These are phyloP conservation scores for Boletus rubropictus DNA, from an alignment of 768 basidiomycete genomes.

Conservation along the genomic window DNA sequence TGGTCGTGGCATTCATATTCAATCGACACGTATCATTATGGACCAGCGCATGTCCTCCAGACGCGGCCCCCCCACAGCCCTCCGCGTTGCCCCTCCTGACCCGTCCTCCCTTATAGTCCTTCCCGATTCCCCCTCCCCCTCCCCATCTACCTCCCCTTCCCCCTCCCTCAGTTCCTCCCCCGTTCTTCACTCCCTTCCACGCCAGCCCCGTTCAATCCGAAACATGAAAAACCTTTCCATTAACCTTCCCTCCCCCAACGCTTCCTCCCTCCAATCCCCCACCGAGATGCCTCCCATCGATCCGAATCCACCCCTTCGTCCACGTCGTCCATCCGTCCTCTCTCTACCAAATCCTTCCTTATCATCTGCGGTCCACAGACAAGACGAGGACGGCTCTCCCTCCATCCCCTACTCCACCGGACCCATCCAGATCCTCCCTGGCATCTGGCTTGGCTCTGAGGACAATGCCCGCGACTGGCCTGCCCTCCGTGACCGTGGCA, in stretches of 20 bases:
- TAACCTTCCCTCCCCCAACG: constrained; percentile 55
- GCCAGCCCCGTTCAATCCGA: constrained; percentile 42
- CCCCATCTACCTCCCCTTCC: not conserved
- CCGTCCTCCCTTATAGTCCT: constrained; percentile 42
- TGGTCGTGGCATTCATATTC: constrained; percentile 31
- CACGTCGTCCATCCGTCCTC: constrained; percentile 62
- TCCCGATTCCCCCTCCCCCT: not conserved
- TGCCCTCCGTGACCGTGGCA: constrained; percentile 61
- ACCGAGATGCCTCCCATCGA: constrained; percentile 31
- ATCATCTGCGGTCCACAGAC: constrained; percentile 53
- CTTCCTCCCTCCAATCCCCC: constrained; percentile 46
- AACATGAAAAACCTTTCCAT: constrained; percentile 79
- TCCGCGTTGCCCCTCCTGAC: constrained; percentile 47
- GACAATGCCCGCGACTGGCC: constrained; percentile 85
- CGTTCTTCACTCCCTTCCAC: constrained; percentile 27
- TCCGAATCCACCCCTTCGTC: constrained; percentile 32
- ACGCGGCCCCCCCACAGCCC: constrained; percentile 36
- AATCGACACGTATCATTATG: constrained; percentile 16
- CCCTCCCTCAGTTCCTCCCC: not conserved
- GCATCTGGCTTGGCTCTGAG: constrained; percentile 86
- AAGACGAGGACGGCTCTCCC: constrained; percentile 57
- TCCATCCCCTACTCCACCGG: constrained; percentile 72
- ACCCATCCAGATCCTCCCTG: constrained; percentile 78
- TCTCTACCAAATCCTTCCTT: constrained; percentile 56
- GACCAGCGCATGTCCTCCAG: constrained; percentile 26